Evolutionary conservation across 352 stramenopile genomes (phyloP), one percentile per base, ranked within the genome.

Genomic region (Globisporangium recalcitrans): DNA sequence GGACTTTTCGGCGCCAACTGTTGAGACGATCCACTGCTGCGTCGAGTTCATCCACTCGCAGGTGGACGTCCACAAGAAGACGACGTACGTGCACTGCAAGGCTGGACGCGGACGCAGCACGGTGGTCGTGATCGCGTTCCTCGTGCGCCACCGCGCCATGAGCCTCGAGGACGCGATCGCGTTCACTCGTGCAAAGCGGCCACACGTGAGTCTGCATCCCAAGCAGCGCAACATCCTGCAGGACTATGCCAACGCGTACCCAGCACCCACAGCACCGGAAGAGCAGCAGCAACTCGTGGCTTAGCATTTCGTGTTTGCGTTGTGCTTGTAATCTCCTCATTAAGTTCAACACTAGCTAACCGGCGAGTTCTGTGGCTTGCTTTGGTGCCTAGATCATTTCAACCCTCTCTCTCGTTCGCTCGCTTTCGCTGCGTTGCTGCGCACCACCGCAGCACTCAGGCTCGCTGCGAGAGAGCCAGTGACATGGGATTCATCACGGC

Each of bases 61-160:
- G n/a, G 65, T 90, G 8, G 69, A 84, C 38, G 47, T 67, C 19
- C 60, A 72, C 26, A 56, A 78, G n/a, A 65, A 77, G 7, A 87
- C 75, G 19, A 87, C 80, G 4, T 93, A 93, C 67, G 79, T 93
- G 54, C 84, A 93, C 65, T 93, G 84, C 69, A 93, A 93, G 65
- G 84, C 84, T 58, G 84, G 84, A 5, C 80, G 84, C 6, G 84
- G 84, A 3, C 77, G 84, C 60, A 91, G 84, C 65, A 87, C 82
- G 3, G 73, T 93, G 40, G 69, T 91, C 13, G 82, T 91, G 24
- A 67, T 90, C 24, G 84, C 82, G 6, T 93, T 89, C 54, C 66
- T 89, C 27, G 74, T 93, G 64, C 72, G 78, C 26, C 65, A 88
- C 69, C 80, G 77, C 52, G 63, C 52, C 7, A 78, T 90, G 73